Conservation (phyloP, 441 rosid genomes). For the Capsella rubella region DNA sequence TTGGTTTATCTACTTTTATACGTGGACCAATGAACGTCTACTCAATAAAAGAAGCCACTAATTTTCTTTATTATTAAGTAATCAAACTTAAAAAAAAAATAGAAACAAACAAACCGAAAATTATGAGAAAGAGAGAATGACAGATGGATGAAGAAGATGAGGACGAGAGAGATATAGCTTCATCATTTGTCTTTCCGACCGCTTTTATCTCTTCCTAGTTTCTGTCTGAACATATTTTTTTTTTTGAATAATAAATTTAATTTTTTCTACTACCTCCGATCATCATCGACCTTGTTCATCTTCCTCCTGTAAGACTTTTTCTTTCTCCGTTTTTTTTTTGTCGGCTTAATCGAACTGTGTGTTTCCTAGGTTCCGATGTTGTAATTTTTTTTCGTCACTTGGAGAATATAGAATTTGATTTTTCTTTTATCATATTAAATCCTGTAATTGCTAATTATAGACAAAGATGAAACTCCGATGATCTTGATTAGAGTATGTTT, state of each 20-base stretch:
- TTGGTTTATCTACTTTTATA: slow-evolving; percentile 15
- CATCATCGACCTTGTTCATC: neutral
- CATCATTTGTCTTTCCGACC: slow-evolving; percentile 29
- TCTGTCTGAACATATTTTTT: slow-evolving; percentile 20
- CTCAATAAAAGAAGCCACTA: neutral
- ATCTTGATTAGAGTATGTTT: neutral
- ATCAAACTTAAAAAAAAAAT: neutral
- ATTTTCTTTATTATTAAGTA: slow-evolving; percentile 1
- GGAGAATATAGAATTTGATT: neutral
- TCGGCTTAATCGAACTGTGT: neutral
- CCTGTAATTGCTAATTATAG: neutral
- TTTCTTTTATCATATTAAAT: neutral
- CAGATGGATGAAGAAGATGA: slow-evolving; percentile 38
- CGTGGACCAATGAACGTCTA: slow-evolving; percentile 6
- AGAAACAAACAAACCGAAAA: slow-evolving; percentile 33
- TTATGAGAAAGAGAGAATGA: slow-evolving; percentile 35
- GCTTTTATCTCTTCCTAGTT: slow-evolving; percentile 2
- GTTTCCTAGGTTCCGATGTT: slow-evolving; percentile 6
- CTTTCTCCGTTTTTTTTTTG: neutral
- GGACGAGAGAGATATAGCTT: slow-evolving; percentile 8
- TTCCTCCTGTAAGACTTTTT: slow-evolving; percentile 29
- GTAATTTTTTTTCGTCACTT: neutral
- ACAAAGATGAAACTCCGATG: neutral
- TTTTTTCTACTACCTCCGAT: slow-evolving; percentile 12
- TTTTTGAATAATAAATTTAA: neutral